Conservation (phyloP, 2,329 filamentous ascomycete genomes). For the Cercospora sp. region DNA sequence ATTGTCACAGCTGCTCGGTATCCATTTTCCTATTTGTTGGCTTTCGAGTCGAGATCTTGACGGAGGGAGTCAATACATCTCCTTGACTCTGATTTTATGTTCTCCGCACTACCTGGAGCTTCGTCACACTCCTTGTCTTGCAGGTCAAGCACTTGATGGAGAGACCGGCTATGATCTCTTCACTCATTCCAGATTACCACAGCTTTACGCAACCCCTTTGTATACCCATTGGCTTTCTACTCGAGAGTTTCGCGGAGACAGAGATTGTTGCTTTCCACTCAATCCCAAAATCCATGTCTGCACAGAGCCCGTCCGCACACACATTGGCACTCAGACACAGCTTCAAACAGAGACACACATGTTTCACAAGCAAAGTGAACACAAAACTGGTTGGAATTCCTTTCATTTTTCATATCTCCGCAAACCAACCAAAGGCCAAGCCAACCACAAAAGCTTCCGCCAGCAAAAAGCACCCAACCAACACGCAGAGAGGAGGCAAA, state of each 20-base stretch:
- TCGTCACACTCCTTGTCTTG: not conserved
- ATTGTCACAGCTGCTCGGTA: not conserved
- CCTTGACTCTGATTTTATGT: not conserved
- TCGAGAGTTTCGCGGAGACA: not conserved
- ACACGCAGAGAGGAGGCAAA: not conserved
- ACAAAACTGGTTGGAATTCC: not conserved
- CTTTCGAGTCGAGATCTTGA: not conserved
- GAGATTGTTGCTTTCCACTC: not conserved
- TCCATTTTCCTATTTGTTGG: not conserved
- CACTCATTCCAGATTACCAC: not conserved
- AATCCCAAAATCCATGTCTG: not conserved
- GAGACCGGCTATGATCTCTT: not conserved
- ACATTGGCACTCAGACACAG: not conserved
- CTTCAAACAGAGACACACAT: not conserved
- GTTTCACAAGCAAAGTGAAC: not conserved
- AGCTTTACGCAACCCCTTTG: not conserved
- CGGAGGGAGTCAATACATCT: not conserved
- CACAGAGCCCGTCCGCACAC: not conserved
- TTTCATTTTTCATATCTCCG: not conserved
- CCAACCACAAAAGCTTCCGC: not conserved
- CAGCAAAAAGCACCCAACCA: not conserved
- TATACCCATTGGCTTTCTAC: not conserved
- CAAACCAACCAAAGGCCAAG: not conserved
- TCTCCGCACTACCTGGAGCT: not conserved
- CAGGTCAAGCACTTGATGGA: not conserved